Evolutionary conservation across 257 asterid genomes (phyloP).

Genomic region (Hygrophila difformis): DNA sequence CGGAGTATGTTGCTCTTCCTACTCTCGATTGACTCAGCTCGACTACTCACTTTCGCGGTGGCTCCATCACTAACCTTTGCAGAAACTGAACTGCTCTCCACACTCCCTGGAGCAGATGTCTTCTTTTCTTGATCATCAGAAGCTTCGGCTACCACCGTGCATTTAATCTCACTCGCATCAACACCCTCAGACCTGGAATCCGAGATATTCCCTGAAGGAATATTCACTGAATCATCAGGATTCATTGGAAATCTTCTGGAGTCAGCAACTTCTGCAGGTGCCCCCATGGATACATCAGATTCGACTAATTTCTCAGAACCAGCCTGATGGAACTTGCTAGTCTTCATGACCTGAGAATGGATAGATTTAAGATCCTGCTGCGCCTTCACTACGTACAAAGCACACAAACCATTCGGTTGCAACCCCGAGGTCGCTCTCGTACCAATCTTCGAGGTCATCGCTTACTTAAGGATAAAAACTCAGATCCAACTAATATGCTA

Average conservation of each 20-base stretch:
- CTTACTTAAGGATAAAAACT: neutral
- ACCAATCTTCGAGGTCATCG: conserved; percentile 63
- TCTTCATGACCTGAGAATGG: conserved; percentile 29
- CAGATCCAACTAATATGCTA: conserved; percentile 8
- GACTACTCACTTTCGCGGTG: conserved; percentile 40
- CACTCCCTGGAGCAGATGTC: conserved; percentile 29
- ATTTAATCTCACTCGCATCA: conserved; percentile 16
- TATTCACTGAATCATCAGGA: conserved; percentile 7
- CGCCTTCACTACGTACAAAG: conserved; percentile 23
- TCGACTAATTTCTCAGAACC: conserved; percentile 26
- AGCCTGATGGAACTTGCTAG: conserved; percentile 26
- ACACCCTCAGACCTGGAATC: conserved; percentile 15
- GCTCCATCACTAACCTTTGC: conserved; percentile 40
- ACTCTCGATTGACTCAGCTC: conserved; percentile 39
- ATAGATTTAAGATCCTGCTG: conserved; percentile 18
- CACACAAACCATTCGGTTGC: conserved; percentile 29
- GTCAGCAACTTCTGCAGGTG: conserved; percentile 16
- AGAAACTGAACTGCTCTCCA: conserved; percentile 31
- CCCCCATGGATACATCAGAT: conserved; percentile 17
- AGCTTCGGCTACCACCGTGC: conserved; percentile 23
- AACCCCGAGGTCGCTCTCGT: conserved; percentile 32
- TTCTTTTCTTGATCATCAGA: conserved; percentile 31
- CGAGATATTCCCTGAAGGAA: conserved; percentile 12
- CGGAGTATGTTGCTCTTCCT: conserved; percentile 63
- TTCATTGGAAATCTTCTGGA: conserved; percentile 9